Percentiles rank a stretch among this genome's conserved stretches.
Evolutionary conservation across 192 early-diverging fungal genomes (phyloP).

Genomic region (Coemansia sp.): DNA sequence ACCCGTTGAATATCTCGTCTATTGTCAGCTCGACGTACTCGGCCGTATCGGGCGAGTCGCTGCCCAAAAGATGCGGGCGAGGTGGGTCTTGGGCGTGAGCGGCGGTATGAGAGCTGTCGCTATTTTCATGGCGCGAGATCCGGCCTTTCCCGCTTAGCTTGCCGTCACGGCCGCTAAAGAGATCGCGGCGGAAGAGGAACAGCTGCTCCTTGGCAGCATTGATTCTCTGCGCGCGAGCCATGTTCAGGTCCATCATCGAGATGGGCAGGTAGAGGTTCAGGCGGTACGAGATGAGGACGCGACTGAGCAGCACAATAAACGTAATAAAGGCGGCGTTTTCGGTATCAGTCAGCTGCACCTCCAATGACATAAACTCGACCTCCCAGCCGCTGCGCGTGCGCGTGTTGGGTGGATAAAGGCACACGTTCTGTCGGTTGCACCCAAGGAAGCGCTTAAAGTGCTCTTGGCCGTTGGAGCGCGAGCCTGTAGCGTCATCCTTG

Average conservation of each 20-base stretch:
- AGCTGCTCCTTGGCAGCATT: conserved; percentile 77
- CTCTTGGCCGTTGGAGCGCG: conserved; percentile 74
- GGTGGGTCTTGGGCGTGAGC: conserved; percentile 1
- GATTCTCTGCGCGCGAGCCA: conserved; percentile 79
- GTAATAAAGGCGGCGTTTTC: conserved; percentile 96
- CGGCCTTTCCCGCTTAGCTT: conserved; percentile 35
- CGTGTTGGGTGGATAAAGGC: conserved; percentile 97
- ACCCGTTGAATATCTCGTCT: conserved; percentile 94
- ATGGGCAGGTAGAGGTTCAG: conserved; percentile 97
- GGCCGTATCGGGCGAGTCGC: conserved; percentile 36
- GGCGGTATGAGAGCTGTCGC: conserved; percentile 4
- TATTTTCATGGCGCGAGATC: conserved; percentile 32
- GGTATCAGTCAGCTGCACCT: conserved; percentile 94
- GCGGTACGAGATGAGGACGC: conserved; percentile 81
- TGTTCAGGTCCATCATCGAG: conserved; percentile 94
- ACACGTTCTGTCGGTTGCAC: conserved; percentile 97
- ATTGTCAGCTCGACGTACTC: conserved; percentile 82
- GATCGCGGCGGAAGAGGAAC: conserved; percentile 90
- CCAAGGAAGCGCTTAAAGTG: conserved; percentile 99
- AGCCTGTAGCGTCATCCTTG: background rate
- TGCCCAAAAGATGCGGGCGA: conserved; percentile 3
- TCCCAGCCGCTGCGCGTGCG: conserved; percentile 92
- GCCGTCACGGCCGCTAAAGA: conserved; percentile 61
- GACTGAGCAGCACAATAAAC: conserved; percentile 93
- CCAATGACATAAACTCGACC: conserved; percentile 96